phyloP scores from a whole-genome alignment of 2,329 filamentous ascomycete genomes.

The Talaromyces sp. region DNA sequence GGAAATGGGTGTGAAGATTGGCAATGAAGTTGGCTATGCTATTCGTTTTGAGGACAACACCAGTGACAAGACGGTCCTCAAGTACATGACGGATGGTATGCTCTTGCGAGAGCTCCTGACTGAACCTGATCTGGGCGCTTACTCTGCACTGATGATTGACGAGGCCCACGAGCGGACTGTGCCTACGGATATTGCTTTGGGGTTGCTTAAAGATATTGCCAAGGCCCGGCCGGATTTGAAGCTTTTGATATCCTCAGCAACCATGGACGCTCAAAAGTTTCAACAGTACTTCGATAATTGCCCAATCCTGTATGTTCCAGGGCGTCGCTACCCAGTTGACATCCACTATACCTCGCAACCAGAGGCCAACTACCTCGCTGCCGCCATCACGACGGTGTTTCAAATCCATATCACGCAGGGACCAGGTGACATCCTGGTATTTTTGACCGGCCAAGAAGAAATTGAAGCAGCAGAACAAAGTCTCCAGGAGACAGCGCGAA shows the following conservation, averaged over 20 bases:
- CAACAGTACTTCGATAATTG: constrained; percentile 86
- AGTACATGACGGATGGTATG: constrained; percentile 98
- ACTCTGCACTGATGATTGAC: constrained; percentile 90
- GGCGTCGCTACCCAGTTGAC: constrained; percentile 81
- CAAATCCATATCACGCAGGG: constrained; percentile 88
- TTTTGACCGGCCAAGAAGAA: constrained; percentile 92
- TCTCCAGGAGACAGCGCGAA: constrained; percentile 77
- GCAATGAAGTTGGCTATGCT: constrained; percentile 87
- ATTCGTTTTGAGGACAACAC: constrained; percentile 94
- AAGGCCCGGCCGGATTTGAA: constrained; percentile 79
- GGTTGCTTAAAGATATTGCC: constrained; percentile 82
- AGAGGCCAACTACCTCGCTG: constrained; percentile 88
- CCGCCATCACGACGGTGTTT: constrained; percentile 87
- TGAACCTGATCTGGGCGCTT: constrained; percentile 75
- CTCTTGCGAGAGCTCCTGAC: constrained; percentile 84
- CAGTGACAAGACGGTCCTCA: constrained; percentile 82
- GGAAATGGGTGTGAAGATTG: constrained; percentile 84
- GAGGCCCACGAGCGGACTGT: constrained; percentile 94
- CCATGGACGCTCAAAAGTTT: constrained; percentile 91
- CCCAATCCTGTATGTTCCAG: constrained; percentile 92
- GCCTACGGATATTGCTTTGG: constrained; percentile 83
- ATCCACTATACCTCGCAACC: constrained; percentile 87
- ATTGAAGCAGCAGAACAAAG: constrained; percentile 84
- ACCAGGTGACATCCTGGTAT: constrained; percentile 85
- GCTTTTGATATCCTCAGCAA: constrained; percentile 87